Base-by-base conservation (phyloP, 2,329 filamentous ascomycete species). In the Ceratocystiopsis minuta region DNA sequence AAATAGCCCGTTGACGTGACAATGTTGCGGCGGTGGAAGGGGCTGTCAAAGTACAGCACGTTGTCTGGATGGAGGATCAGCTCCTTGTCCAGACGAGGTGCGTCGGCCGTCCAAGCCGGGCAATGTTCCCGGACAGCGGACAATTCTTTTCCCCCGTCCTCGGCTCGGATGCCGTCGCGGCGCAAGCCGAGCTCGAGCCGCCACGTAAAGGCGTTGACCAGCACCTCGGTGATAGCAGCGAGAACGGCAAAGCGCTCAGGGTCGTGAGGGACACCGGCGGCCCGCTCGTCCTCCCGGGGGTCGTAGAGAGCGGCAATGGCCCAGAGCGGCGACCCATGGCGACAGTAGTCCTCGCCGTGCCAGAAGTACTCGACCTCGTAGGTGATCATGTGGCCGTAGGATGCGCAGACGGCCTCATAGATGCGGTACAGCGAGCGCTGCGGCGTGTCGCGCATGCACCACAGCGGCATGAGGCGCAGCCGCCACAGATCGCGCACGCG, bases 281-380 rank as follows among this genome's bases (percentile, higher is more conserved):
- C 13, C 3, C 15, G 13, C 13, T 13, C 32, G 32, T 13, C 13
- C 32, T 33, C 32, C 11, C 32, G 13, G 3, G 32, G 32, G 13
- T 33, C 32, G 38, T 28, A 28, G 5, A 28, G 24, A 2, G 24
- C 24, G 4, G 24, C 24, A 6, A 10, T 28, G 24, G 24, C 24
- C 24, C 24, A 28, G 24, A 6, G 24, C 24, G 32, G 13, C 32
- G 32, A 15, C 32, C 32, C 13, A 12, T 15, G 32, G 32, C 32
- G 32, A 17, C 32, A 32, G 17, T 17, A 40, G n/a, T 9, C 16
- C 10, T 17, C 41, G 41, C n/a, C 46, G 48, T 39, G 52, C 52
- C 2, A 55, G 37, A 53, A 48, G 37, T 55, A 55, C 45, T 55
- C 51, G n/a, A 48, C 48, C 45, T 52, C 52, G 28, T 51, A 54